Evolutionary conservation across 768 basidiomycete species (phyloP).

Genomic region (Termitomyces sp.): DNA sequence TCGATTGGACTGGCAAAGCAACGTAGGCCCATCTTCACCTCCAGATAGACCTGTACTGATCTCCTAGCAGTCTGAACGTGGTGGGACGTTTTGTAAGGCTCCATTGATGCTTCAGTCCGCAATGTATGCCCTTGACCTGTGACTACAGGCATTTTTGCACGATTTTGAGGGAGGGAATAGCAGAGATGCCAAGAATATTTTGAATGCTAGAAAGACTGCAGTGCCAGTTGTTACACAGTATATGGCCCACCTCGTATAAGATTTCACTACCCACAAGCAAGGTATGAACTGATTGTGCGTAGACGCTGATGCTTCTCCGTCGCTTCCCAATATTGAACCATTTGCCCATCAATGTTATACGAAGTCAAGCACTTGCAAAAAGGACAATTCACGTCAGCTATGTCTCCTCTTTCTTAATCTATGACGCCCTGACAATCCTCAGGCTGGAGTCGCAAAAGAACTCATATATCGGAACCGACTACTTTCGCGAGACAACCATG

Average conservation of each 20-base stretch:
- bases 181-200: neutral
- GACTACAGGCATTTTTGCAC: neutral
- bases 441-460: neutral
- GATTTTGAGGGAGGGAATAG: neutral
- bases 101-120: neutral
- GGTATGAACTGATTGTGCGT: neutral
- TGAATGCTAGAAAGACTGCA: neutral
- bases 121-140: neutral
- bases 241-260: neutral
- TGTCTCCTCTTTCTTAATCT: no score
- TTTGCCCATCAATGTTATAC: neutral
- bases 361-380: neutral
- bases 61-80: neutral
- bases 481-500: neutral
- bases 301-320: neutral
- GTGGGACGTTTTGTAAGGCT: neutral
- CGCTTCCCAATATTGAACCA: neutral
- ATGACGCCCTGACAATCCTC: neutral
- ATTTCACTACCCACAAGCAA: fast-evolving
- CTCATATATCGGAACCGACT: neutral
- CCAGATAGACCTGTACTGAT: neutral
- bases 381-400: neutral
- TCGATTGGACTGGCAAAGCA: neutral
- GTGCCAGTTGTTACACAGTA: neutral
- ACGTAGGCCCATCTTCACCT: neutral